Percentiles rank a stretch among this genome's conserved stretches.
Evolutionary conservation across 2,329 filamentous ascomycete genomes (phyloP).

Genomic region (Raffaelea deltoideospora): DNA sequence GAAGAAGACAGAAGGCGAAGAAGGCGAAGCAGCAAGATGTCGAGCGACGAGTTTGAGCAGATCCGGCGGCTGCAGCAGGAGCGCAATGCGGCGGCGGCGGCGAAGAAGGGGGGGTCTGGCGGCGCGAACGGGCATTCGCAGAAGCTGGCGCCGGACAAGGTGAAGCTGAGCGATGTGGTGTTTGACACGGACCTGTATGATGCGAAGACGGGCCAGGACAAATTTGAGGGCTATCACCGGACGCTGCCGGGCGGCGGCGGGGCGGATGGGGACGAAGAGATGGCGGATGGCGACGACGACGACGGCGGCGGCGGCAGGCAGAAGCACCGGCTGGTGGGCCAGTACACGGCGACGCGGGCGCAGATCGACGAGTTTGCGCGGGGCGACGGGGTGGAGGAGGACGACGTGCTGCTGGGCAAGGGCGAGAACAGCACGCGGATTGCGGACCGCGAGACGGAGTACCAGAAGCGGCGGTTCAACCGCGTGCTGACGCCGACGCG

Average conservation of each 20-base stretch:
- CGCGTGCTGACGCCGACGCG: slow-evolving; percentile 74
- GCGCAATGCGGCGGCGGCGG: slow-evolving; percentile 67
- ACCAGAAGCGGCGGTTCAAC: slow-evolving; percentile 89
- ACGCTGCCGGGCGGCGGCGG: slow-evolving; percentile 73
- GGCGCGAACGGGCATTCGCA: slow-evolving; percentile 11
- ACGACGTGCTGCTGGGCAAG: slow-evolving; percentile 70
- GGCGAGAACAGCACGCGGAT: slow-evolving; percentile 84
- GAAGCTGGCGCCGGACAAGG: slow-evolving; percentile 45
- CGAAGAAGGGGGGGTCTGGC: slow-evolving; percentile 70
- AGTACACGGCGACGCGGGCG: slow-evolving; percentile 84
- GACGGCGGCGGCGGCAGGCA: too few species aligned
- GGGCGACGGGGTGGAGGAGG: slow-evolving; percentile 75
- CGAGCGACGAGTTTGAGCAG: slow-evolving; percentile 72
- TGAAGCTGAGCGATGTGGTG: slow-evolving; percentile 65
- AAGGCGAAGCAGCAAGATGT: slow-evolving; percentile 47
- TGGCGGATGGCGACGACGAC: slow-evolving; percentile 59
- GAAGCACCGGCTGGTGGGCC: slow-evolving; percentile 69
- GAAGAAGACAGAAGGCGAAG: too few species aligned
- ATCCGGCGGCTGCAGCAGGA: slow-evolving; percentile 82
- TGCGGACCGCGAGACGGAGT: slow-evolving; percentile 85
- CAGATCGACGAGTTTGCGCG: slow-evolving; percentile 91
- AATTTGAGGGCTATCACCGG: slow-evolving; percentile 80
- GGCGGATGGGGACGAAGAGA: slow-evolving; percentile 65
- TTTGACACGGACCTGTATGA: slow-evolving; percentile 86
- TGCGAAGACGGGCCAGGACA: slow-evolving; percentile 52